A percentile compares a stretch with the other conserved stretches of the same genome.
Evolutionary conservation across 495 filamentous ascomycete genomes (phyloP).

Genomic region (Pseudoneurospora amorphoporcata): DNA sequence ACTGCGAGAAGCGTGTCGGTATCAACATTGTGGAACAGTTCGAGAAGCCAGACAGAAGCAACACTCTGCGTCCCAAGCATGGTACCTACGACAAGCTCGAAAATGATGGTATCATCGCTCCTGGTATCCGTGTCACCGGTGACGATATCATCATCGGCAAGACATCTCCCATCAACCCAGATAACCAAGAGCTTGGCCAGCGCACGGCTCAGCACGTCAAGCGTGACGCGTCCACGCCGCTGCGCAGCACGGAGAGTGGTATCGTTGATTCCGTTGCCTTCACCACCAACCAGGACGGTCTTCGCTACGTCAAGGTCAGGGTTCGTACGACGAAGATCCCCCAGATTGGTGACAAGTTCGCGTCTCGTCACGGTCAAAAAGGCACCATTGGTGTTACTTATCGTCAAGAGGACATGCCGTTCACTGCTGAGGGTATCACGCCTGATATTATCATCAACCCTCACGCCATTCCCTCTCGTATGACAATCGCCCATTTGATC

Average conservation of each 20-base stretch:
- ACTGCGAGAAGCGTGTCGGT: constrained; percentile 89
- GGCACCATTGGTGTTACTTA: constrained; percentile 98
- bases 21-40: constrained; percentile 83
- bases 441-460: constrained; percentile 99
- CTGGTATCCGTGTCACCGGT: constrained; percentile 86
- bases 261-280: constrained; percentile 90
- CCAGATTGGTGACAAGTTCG: constrained; percentile 99
- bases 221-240: constrained; percentile 86
- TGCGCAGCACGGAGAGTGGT: constrained; percentile 90
- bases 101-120: constrained; percentile 85
- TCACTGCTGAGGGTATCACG: constrained; percentile 79
- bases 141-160: constrained; percentile 99
- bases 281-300: constrained; percentile 81
- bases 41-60: constrained; percentile 81
- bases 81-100: constrained; percentile 98
- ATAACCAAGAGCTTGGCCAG: constrained; percentile 89
- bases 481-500: constrained; percentile 99
- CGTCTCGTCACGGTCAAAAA: constrained; percentile 97
- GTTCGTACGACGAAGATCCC: constrained; percentile 96
- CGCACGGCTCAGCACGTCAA: constrained; percentile 82
- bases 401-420: constrained; percentile 97
- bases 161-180: constrained; percentile 84
- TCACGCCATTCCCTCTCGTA: constrained; percentile 98
- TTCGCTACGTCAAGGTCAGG: constrained; percentile 91
- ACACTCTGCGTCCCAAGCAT: constrained; percentile 83